Percentiles rank a stretch among this genome's conserved stretches.
These are phyloP conservation scores for Grigorovia transvaalensis DNA, from an alignment of 805 yeast species.

Conservation along the genomic window DNA sequence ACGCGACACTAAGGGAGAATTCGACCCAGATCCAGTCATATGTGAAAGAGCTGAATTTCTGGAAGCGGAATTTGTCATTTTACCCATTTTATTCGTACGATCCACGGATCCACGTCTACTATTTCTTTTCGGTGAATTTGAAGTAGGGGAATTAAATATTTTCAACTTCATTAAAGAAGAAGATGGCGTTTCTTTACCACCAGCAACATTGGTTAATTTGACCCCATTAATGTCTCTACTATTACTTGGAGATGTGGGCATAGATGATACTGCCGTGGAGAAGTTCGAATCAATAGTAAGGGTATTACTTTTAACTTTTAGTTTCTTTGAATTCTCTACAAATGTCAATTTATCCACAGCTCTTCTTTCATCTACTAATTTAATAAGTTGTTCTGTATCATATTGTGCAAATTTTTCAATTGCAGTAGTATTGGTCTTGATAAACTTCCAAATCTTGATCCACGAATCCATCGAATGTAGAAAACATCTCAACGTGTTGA, in stretches of 20 bases:
- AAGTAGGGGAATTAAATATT: neutral
- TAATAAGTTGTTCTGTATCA: conserved; percentile 11
- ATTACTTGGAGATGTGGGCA: conserved; percentile 6
- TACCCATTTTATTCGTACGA: neutral
- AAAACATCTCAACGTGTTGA: conserved; percentile 10
- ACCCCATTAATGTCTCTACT: neutral
- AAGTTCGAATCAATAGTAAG: neutral
- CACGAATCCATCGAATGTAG: conserved; percentile 10
- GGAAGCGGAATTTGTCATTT: neutral
- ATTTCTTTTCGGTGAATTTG: conserved; percentile 7
- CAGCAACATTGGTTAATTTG: neutral
- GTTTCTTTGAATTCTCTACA: conserved; percentile 8
- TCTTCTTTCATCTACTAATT: conserved; percentile 21
- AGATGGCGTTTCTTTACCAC: neutral
- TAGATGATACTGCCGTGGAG: conserved; percentile 5
- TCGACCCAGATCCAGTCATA: conserved; percentile 1
- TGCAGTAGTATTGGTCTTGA: conserved; percentile 11
- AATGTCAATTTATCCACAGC: conserved; percentile 18
- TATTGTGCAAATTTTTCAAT: conserved; percentile 7
- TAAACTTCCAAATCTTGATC: conserved; percentile 17
- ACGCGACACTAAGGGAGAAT: conserved; percentile 9
- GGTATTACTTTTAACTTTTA: conserved; percentile 1
- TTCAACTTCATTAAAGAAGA: conserved; percentile 2
- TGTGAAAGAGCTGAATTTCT: conserved; percentile 3
- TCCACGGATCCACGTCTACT: conserved; percentile 18